Percentiles rank a stretch among this genome's conserved stretches.
Conservation (phyloP, 2,329 filamentous ascomycete species). For the Xylaria sp. region DNA sequence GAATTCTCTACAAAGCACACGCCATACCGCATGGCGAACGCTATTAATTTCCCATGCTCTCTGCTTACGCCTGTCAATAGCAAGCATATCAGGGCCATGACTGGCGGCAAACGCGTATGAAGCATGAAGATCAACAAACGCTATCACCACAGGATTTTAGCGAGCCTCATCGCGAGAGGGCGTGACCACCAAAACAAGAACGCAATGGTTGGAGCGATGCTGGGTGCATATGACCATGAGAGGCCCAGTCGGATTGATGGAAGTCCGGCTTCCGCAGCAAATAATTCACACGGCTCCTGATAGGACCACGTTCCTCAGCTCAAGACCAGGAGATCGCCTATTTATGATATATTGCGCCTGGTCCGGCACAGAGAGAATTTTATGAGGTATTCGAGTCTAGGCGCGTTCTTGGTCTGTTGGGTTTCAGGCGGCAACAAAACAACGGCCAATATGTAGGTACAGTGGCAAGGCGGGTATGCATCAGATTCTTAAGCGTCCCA, state of each 20-base stretch:
- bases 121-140: constrained; percentile 9
- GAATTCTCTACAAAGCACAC: constrained; percentile 20
- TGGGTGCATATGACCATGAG: constrained; percentile 16
- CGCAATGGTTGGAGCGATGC: not conserved
- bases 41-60: not conserved
- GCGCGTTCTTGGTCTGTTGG: constrained; percentile 5
- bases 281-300: not conserved
- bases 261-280: not conserved
- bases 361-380: constrained; percentile 23
- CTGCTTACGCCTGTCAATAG: constrained; percentile 5
- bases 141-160: not conserved
- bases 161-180: constrained; percentile 14
- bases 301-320: constrained; percentile 31
- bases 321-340: constrained; percentile 7
- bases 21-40: constrained; percentile 17
- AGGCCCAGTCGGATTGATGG: constrained; percentile 10
- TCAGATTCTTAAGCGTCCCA: not conserved
- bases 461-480: constrained; percentile 1
- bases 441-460: not conserved
- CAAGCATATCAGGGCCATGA: constrained; percentile 1
- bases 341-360: constrained; percentile 24
- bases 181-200: constrained; percentile 5
- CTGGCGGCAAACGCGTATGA: constrained; percentile 17
- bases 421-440: constrained; percentile 21
- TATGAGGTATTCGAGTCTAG: constrained; percentile 6